These are phyloP conservation scores for Musa schizocarpa DNA, from an alignment of 176 grass and related monocot genomes.

Conservation along the genomic window DNA sequence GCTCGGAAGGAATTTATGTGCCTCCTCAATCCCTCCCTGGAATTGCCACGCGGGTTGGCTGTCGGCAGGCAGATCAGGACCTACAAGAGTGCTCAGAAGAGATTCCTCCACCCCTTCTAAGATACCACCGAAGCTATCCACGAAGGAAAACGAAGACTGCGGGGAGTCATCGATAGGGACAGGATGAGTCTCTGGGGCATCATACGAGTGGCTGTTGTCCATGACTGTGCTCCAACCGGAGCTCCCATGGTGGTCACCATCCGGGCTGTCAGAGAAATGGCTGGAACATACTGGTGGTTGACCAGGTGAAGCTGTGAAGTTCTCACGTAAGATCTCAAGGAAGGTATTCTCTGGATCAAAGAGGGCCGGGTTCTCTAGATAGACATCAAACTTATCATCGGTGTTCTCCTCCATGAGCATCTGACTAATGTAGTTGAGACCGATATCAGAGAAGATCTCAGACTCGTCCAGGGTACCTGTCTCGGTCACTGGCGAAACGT, in stretches of 20 bases:
- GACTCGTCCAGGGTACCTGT: slow-evolving; percentile 44
- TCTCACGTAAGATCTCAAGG: slow-evolving; percentile 58
- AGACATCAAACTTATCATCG: slow-evolving; percentile 85
- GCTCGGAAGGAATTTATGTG: slow-evolving; percentile 52
- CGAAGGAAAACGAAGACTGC: slow-evolving; percentile 22
- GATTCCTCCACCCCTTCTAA: slow-evolving; percentile 13
- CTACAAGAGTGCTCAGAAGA: neutral
- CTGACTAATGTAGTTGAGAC: slow-evolving; percentile 65
- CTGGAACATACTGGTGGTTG: slow-evolving; percentile 27
- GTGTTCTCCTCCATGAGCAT: slow-evolving; percentile 95
- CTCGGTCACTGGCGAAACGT: neutral
- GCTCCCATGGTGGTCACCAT: slow-evolving; percentile 20
- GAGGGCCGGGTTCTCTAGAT: slow-evolving; percentile 51
- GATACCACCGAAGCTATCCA: slow-evolving; percentile 12
- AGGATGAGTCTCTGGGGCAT: slow-evolving; percentile 17
- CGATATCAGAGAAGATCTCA: slow-evolving; percentile 78
- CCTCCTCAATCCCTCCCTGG: slow-evolving; percentile 48
- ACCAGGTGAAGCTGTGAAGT: slow-evolving; percentile 10
- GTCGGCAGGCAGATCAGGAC: slow-evolving; percentile 18
- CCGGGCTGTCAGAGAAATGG: slow-evolving; percentile 43
- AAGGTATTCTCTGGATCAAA: slow-evolving; percentile 70
- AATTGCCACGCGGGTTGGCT: slow-evolving; percentile 52
- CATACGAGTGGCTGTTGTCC: slow-evolving; percentile 1
- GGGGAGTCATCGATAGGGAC: slow-evolving; percentile 11
- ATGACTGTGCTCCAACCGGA: neutral